Conservation (phyloP, 2,329 filamentous ascomycete genomes). For the Rhinocladiella mackenziei region DNA sequence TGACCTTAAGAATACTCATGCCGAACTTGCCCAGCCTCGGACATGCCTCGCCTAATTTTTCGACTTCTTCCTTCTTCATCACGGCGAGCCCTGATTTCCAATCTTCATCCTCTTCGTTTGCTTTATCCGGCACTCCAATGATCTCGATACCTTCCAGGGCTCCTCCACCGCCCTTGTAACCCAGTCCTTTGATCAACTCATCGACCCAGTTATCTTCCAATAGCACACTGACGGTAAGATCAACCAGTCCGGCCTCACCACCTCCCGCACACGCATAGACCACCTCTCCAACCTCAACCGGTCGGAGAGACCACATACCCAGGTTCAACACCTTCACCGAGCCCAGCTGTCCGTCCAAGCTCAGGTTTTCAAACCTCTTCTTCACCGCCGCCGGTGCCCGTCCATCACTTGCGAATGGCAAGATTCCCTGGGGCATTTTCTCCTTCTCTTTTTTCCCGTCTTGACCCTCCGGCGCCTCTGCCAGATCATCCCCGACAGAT, state of each 20-base stretch:
- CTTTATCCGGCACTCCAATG: conserved; percentile 22
- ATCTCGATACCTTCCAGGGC: conserved; percentile 25
- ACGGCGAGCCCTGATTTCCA: conserved; percentile 19
- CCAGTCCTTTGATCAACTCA: conserved; percentile 14
- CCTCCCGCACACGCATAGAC: conserved; percentile 20
- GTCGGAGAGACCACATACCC: conserved; percentile 22
- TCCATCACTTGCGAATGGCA: conserved; percentile 26
- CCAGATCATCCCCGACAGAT: conserved; percentile 13
- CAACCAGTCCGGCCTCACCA: conserved; percentile 10
- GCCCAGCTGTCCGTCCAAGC: conserved; percentile 8
- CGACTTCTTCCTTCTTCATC: conserved; percentile 21
- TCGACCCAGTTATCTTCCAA: conserved; percentile 24
- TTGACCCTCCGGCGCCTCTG: conserved; percentile 6
- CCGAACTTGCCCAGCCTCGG: conserved; percentile 21
- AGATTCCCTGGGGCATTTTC: conserved; percentile 18
- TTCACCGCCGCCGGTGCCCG: conserved; percentile 20
- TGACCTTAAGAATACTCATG: conserved; percentile 27
- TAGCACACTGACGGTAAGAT: conserved; percentile 23
- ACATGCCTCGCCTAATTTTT: conserved; percentile 19
- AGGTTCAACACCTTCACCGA: conserved; percentile 24
- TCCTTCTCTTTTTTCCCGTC: conserved; percentile 11
- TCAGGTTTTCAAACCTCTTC: conserved; percentile 20
- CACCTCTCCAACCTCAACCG: conserved; percentile 21
- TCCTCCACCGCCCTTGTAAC: conserved; percentile 5
- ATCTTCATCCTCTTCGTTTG: conserved; percentile 11